These are phyloP conservation scores for Penicillium pancosmium DNA, from an alignment of 495 filamentous ascomycete genomes.

Conservation along the genomic window DNA sequence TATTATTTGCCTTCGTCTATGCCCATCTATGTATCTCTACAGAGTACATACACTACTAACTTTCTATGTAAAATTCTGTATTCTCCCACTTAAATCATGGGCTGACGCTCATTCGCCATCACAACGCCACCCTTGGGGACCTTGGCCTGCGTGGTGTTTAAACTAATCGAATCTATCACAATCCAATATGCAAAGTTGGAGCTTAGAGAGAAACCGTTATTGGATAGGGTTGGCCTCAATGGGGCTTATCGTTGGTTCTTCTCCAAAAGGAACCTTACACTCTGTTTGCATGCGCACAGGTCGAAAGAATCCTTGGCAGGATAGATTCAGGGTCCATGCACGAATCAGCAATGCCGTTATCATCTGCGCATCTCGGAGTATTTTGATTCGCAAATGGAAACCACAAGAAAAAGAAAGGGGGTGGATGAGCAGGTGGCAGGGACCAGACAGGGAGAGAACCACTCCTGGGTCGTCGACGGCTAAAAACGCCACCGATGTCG, in stretches of 20 bases:
- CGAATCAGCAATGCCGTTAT: slow-evolving; percentile 32
- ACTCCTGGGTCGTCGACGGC: slow-evolving; percentile 5
- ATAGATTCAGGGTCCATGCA: slow-evolving; percentile 16
- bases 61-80: background rate
- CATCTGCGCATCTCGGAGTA: slow-evolving; percentile 21
- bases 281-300: slow-evolving; percentile 21
- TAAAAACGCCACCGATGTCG: slow-evolving; percentile 37
- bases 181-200: background rate
- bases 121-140: slow-evolving; percentile 14
- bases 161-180: slow-evolving; percentile 32
- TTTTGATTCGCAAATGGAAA: slow-evolving; percentile 13
- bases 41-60: too few relatives aligned
- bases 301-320: slow-evolving; percentile 8
- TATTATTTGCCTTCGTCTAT: too few relatives aligned
- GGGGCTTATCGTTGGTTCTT: slow-evolving; percentile 22
- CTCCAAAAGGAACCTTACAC: slow-evolving; percentile 7
- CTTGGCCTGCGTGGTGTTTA: slow-evolving; percentile 8
- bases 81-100: background rate
- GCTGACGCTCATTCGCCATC: slow-evolving; percentile 9
- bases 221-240: slow-evolving; percentile 18
- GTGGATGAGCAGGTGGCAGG: slow-evolving; percentile 1
- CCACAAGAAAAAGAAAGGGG: slow-evolving; percentile 13
- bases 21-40: too few relatives aligned
- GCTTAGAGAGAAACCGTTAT: background rate
- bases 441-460: background rate